Conservation (phyloP, 2,329 filamentous ascomycete genomes). For the Balansia obtecta region DNA sequence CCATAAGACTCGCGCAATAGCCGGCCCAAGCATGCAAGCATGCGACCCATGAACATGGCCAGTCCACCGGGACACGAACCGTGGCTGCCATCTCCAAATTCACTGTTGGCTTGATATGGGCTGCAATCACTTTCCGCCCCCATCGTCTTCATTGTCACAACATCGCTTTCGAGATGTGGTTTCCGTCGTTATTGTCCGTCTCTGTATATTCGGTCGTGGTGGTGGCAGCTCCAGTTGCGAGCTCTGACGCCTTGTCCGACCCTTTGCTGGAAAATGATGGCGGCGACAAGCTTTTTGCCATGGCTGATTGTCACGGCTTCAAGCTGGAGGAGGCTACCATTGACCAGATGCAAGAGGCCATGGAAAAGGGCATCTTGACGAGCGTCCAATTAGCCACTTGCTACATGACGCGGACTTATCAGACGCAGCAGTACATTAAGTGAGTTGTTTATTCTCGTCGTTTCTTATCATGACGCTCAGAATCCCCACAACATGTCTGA, state of each 20-base stretch:
- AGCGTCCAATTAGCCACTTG: constrained; percentile 47
- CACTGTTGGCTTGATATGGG: not conserved
- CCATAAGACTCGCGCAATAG: not conserved
- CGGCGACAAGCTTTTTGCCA: constrained; percentile 39
- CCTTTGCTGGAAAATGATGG: constrained; percentile 24
- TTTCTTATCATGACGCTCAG: not conserved
- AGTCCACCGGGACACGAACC: not conserved
- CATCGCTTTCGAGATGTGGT: not conserved
- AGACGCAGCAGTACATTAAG: constrained; percentile 55
- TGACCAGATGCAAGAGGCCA: constrained; percentile 49
- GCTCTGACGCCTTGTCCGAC: constrained; percentile 9
- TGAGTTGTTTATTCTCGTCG: constrained; percentile 25
- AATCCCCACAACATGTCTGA: too few relatives aligned
- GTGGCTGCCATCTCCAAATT: not conserved
- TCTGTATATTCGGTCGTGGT: not conserved
- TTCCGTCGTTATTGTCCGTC: not conserved
- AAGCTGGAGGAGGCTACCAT: constrained; percentile 57
- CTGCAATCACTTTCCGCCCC: not conserved
- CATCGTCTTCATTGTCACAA: not conserved
- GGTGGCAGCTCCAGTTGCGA: constrained; percentile 1
- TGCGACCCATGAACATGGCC: too few relatives aligned
- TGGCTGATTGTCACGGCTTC: constrained; percentile 48
- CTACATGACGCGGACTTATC: constrained; percentile 47
- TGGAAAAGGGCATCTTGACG: constrained; percentile 42
- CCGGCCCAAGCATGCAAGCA: not conserved